Percentiles rank a stretch among this genome's conserved stretches.
Conservation (phyloP, 306 rosid species). For the Clitoria ternatea region DNA sequence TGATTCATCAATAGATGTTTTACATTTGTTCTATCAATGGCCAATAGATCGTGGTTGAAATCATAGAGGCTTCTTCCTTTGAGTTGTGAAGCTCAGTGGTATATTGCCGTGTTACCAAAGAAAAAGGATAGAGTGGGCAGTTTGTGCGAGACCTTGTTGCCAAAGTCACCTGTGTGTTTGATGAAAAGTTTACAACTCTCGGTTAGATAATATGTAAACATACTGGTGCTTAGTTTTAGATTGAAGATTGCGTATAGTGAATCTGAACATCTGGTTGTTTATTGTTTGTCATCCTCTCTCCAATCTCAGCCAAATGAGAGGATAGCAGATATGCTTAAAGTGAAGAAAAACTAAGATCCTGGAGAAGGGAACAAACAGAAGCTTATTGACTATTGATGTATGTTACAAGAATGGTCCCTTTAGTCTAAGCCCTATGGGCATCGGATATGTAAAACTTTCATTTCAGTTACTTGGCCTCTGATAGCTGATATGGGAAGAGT, state of each 20-base stretch:
- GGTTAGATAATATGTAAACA: not conserved
- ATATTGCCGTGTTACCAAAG: slow-evolving; percentile 9
- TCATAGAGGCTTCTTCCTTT: not conserved
- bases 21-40: not conserved
- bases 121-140: not conserved
- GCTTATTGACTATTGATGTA: not conserved
- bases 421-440: slow-evolving; percentile 7
- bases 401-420: not conserved
- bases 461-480: slow-evolving; percentile 19
- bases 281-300: not conserved
- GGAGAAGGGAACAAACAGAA: slow-evolving; percentile 12
- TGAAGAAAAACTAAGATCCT: slow-evolving; percentile 1
- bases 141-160: not conserved
- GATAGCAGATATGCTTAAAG: not conserved
- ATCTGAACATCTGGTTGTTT: not conserved
- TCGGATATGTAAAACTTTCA: not conserved
- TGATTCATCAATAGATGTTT: not conserved
- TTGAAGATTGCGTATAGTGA: not conserved
- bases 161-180: not conserved
- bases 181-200: not conserved
- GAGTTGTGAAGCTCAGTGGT: slow-evolving; percentile 5
- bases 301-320: not conserved
- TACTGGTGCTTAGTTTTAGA: not conserved
- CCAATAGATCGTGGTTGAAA: not conserved
- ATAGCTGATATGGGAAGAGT: slow-evolving; percentile 1